These are phyloP conservation scores for Elsinoe australis DNA, from an alignment of 2,329 filamentous ascomycete genomes.

Conservation along the genomic window DNA sequence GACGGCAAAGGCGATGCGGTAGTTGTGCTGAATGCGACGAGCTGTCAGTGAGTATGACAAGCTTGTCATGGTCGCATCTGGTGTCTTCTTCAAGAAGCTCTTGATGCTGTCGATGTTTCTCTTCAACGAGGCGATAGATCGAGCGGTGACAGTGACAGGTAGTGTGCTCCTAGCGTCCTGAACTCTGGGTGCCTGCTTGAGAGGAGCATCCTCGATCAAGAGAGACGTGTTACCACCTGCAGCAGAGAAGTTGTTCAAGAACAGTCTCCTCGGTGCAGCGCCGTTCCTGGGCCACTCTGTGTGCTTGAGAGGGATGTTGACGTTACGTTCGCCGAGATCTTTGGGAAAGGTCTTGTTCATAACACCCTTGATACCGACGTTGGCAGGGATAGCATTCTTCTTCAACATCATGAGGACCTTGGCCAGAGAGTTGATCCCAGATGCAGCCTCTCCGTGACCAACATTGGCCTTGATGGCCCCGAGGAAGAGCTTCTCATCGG, in stretches of 20 bases:
- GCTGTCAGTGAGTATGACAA: constrained; percentile 48
- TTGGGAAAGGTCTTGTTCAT: constrained; percentile 50
- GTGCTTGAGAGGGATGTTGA: constrained; percentile 43
- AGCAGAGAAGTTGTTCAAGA: constrained; percentile 49
- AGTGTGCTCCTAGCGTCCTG: constrained; percentile 42
- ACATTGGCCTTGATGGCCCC: constrained; percentile 51
- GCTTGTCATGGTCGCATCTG: constrained; percentile 40
- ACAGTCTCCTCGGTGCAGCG: constrained; percentile 42
- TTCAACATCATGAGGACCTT: constrained; percentile 50
- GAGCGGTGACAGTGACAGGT: constrained; percentile 44
- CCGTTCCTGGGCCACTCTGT: constrained; percentile 42
- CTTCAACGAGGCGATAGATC: constrained; percentile 46
- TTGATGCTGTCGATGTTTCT: constrained; percentile 44
- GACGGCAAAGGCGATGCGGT: constrained; percentile 43
- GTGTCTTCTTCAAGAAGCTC: constrained; percentile 40
- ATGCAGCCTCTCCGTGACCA: constrained; percentile 48
- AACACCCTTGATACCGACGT: constrained; percentile 49
- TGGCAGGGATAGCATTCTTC: constrained; percentile 47
- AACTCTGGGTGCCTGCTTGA: constrained; percentile 35
- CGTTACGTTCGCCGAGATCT: constrained; percentile 45
- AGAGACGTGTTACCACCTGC: constrained; percentile 48
- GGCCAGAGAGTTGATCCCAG: constrained; percentile 47
- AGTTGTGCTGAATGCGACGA: constrained; percentile 48
- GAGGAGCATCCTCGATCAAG: constrained; percentile 45
- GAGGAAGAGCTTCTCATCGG: constrained; percentile 45